Conservation (phyloP, 345 rosid genomes). For the Brassica carinata region DNA sequence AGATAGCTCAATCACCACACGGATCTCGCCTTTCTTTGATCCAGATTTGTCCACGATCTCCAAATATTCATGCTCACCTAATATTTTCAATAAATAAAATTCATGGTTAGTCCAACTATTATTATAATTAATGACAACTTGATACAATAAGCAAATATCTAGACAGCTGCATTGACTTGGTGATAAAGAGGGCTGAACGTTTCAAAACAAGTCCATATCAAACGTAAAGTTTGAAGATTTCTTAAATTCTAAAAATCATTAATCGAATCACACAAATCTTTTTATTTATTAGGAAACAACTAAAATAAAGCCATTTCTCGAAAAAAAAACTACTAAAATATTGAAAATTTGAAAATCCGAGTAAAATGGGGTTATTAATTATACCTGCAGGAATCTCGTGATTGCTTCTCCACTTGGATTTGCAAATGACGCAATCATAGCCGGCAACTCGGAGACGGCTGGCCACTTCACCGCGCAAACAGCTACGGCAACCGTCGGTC, state of each 20-base stretch:
- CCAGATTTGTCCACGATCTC: constrained; percentile 60
- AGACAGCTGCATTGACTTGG: constrained; percentile 6
- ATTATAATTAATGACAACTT: constrained; percentile 13
- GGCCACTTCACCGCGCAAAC: constrained; percentile 55
- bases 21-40: constrained; percentile 54
- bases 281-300: background rate
- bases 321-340: constrained; percentile 3
- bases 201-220: background rate
- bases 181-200: background rate
- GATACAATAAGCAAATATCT: constrained; percentile 6
- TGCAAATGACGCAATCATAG: constrained; percentile 59
- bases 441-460: constrained; percentile 59
- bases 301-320: too few relatives aligned
- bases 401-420: constrained; percentile 85
- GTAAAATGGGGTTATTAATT: background rate
- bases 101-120: constrained; percentile 13
- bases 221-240: background rate
- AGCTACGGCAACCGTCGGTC: constrained; percentile 61
- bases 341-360: background rate
- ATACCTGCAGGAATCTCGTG: constrained; percentile 73
- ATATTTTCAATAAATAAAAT: background rate
- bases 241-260: background rate
- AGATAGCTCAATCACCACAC: constrained; percentile 72
- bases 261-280: background rate
- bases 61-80: constrained; percentile 70